Evolutionary conservation across 2,329 filamentous ascomycete genomes (phyloP).

Genomic region (Penicillium frequentans): DNA sequence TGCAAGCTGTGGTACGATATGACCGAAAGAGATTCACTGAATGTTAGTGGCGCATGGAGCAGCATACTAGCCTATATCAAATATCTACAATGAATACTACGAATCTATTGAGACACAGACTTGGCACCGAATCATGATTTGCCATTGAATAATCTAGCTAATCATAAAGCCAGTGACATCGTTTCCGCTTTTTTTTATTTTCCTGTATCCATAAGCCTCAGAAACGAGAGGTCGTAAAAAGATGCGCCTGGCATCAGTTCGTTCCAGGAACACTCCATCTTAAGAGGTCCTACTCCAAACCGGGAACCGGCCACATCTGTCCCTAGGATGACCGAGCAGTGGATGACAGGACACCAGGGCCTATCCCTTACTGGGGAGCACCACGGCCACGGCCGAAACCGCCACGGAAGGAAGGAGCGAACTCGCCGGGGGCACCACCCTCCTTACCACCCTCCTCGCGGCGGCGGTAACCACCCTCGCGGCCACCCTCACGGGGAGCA

Average conservation of each 20-base stretch:
- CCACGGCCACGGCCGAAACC: conserved; percentile 84
- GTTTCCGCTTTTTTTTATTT: conserved; percentile 28
- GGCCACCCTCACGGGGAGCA: conserved; percentile 74
- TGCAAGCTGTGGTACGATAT: conserved; percentile 37
- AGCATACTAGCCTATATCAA: background rate
- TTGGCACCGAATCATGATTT: conserved; percentile 29
- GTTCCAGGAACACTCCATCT: conserved; percentile 23
- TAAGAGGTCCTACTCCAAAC: conserved; percentile 29
- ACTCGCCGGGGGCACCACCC: conserved; percentile 87
- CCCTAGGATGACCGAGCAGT: conserved; percentile 35
- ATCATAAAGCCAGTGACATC: conserved; percentile 26
- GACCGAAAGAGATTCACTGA: conserved; percentile 43
- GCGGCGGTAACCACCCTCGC: conserved; percentile 78
- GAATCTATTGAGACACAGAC: conserved; percentile 1
- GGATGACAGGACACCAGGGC: conserved; percentile 30
- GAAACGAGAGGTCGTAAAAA: conserved; percentile 12
- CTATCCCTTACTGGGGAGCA: conserved; percentile 53
- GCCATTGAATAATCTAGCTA: conserved; percentile 33
- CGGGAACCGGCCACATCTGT: conserved; percentile 23
- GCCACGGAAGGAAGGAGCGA: conserved; percentile 89
- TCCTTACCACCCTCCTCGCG: conserved; percentile 82
- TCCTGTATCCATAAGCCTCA: conserved; percentile 24
- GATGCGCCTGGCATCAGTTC: conserved; percentile 24
- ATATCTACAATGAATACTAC: background rate
- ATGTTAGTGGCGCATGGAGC: background rate